Evolutionary conservation across 768 basidiomycete species (phyloP).

Genomic region (Tricholoma terreum): DNA sequence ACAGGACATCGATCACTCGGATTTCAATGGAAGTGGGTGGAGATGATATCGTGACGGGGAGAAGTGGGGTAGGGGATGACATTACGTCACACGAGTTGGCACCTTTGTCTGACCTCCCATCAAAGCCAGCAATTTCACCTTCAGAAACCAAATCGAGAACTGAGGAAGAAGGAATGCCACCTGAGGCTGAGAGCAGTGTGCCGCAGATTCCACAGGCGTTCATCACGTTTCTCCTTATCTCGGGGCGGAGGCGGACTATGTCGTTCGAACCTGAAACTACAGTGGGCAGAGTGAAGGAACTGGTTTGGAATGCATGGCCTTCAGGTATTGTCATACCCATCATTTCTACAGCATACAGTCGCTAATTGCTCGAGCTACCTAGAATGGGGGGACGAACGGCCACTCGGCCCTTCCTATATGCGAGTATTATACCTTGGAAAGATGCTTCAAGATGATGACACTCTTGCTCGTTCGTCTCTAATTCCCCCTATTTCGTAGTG

Average conservation of each 20-base stretch:
- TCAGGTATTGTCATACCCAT: conserved; percentile 42
- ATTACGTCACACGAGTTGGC: conserved; percentile 11
- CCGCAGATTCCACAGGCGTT: conserved; percentile 64
- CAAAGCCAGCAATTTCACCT: not conserved
- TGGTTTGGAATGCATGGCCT: conserved; percentile 83
- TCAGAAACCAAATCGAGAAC: conserved; percentile 4
- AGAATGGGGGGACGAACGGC: conserved; percentile 81
- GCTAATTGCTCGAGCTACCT: conserved; percentile 6
- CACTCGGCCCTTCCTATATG: conserved; percentile 73
- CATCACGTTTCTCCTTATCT: conserved; percentile 70
- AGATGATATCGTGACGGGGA: not conserved
- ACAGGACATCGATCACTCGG: conserved; percentile 16
- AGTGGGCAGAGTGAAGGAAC: conserved; percentile 76
- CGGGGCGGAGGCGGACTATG: conserved; percentile 67
- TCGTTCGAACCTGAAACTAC: conserved; percentile 73
- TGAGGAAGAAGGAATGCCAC: not conserved
- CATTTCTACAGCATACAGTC: not conserved
- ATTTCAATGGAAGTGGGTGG: conserved; percentile 11
- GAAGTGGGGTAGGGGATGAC: not conserved
- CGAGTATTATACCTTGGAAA: conserved; percentile 75
- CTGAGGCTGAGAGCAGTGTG: conserved; percentile 22
- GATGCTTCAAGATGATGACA: conserved; percentile 83
- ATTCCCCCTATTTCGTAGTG: not conserved
- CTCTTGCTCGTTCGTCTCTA: conserved; percentile 53
- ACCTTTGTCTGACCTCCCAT: not conserved